Evolutionary conservation across 1,139 yeast genomes (phyloP).

Genomic region (Protomyces lactucae-debilis): DNA sequence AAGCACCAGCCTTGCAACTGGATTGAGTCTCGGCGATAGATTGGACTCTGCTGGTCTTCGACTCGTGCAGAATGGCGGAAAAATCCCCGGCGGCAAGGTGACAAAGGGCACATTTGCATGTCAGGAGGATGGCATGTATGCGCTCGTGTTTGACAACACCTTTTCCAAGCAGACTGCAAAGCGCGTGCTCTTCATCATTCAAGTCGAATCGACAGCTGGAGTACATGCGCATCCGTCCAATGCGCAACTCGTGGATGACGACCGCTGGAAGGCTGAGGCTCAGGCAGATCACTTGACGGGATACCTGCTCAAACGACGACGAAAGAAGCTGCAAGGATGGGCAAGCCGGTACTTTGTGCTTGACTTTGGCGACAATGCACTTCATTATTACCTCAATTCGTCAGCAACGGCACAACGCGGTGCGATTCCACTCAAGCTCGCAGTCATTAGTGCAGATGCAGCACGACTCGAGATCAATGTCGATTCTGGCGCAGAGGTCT

Average conservation of each 20-base stretch:
- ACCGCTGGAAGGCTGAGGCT: constrained; percentile 7
- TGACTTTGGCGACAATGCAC: constrained; percentile 73
- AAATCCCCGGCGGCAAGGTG: constrained; percentile 30
- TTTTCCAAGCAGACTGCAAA: constrained; percentile 82
- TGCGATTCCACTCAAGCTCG: constrained; percentile 78
- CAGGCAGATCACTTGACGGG: constrained; percentile 44
- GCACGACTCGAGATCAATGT: constrained; percentile 65
- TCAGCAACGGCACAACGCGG: constrained; percentile 72
- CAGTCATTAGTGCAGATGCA: constrained; percentile 74
- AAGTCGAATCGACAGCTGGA: constrained; percentile 32
- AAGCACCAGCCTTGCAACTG: constrained; percentile 1
- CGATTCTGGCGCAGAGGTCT: constrained; percentile 93
- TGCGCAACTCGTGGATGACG: constrained; percentile 19
- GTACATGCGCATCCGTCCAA: background rate
- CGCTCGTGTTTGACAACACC: constrained; percentile 87
- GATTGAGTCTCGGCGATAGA: constrained; percentile 10
- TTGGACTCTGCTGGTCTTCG: constrained; percentile 14
- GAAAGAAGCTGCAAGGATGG: constrained; percentile 78
- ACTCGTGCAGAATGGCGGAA: constrained; percentile 37
- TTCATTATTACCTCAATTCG: constrained; percentile 74
- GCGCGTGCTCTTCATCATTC: constrained; percentile 65
- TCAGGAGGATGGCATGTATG: constrained; percentile 53
- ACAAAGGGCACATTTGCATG: constrained; percentile 47
- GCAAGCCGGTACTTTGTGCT: constrained; percentile 77
- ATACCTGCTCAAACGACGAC: constrained; percentile 67